A percentile compares a stretch with the other conserved stretches of the same genome.
Conservation (phyloP, 371 early-diverging fungal genomes). For the Globomyces sp. region DNA sequence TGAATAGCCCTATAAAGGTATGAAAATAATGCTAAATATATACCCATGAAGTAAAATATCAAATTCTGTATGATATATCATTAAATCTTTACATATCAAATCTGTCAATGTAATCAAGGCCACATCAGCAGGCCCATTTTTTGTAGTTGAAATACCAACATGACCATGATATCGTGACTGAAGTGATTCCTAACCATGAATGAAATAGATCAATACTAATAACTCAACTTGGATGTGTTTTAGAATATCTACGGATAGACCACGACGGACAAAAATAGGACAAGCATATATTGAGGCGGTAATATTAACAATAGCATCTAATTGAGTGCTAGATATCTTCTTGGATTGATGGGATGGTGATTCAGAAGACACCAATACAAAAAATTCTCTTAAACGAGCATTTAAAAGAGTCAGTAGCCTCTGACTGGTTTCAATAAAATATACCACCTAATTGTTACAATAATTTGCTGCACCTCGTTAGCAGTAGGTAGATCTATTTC, state of each 20-base stretch:
- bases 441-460: neutral
- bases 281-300: constrained; percentile 11
- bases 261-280: neutral
- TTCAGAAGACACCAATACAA: constrained; percentile 20
- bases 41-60: constrained; percentile 30
- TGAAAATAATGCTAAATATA: constrained; percentile 1
- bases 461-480: neutral
- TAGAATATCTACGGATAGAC: neutral
- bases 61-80: constrained; percentile 21
- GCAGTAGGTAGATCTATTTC: constrained; percentile 8
- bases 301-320: constrained; percentile 22
- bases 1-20: constrained; percentile 26
- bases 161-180: neutral
- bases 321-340: constrained; percentile 12
- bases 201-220: neutral
- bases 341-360: neutral
- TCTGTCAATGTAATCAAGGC: constrained; percentile 20
- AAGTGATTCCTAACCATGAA: constrained; percentile 13
- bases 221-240: neutral
- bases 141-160: constrained; percentile 18
- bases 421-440: constrained; percentile 5
- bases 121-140: neutral
- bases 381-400: constrained; percentile 34
- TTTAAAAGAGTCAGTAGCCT: constrained; percentile 14
- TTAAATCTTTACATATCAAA: constrained; percentile 25